Conservation (phyloP, 306 rosid species). For the Medicago lupulina region DNA sequence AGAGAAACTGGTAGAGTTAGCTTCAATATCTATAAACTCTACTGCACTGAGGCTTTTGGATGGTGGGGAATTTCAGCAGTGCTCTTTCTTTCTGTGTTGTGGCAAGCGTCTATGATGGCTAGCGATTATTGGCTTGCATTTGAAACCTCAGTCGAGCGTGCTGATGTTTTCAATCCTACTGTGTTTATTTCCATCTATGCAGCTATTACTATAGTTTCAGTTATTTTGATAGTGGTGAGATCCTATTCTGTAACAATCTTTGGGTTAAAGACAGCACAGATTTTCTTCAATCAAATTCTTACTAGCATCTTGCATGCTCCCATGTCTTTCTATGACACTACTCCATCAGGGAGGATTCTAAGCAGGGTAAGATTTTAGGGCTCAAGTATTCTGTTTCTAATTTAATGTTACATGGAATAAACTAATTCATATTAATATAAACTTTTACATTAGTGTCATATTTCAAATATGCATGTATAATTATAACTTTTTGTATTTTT, state of each 20-base stretch:
- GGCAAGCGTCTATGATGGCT: conserved; percentile 81
- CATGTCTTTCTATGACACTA: conserved; percentile 96
- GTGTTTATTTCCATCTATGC: conserved; percentile 69
- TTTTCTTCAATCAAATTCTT: conserved; percentile 79
- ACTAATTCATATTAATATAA: conserved; percentile 6
- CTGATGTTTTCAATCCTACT: conserved; percentile 59
- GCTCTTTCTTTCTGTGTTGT: conserved; percentile 56
- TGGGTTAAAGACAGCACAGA: conserved; percentile 83
- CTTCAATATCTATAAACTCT: conserved; percentile 69
- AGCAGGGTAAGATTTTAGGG: conserved; percentile 75
- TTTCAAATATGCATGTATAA: neutral
- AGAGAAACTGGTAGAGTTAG: conserved; percentile 89
- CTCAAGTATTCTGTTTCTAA: conserved; percentile 8
- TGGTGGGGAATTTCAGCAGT: conserved; percentile 78
- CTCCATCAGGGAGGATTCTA: conserved; percentile 93
- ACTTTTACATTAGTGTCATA: conserved; percentile 17
- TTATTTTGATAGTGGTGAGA: conserved; percentile 56
- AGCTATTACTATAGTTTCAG: conserved; percentile 51
- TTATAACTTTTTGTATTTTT: neutral
- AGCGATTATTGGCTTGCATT: conserved; percentile 94
- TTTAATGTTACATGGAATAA: neutral
- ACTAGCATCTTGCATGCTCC: conserved; percentile 90
- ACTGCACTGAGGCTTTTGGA: conserved; percentile 93
- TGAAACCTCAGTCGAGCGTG: conserved; percentile 77
- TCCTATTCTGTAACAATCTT: conserved; percentile 51